Conservation (phyloP, 2,329 filamentous ascomycete species). For the Phyllachora maydis region DNA sequence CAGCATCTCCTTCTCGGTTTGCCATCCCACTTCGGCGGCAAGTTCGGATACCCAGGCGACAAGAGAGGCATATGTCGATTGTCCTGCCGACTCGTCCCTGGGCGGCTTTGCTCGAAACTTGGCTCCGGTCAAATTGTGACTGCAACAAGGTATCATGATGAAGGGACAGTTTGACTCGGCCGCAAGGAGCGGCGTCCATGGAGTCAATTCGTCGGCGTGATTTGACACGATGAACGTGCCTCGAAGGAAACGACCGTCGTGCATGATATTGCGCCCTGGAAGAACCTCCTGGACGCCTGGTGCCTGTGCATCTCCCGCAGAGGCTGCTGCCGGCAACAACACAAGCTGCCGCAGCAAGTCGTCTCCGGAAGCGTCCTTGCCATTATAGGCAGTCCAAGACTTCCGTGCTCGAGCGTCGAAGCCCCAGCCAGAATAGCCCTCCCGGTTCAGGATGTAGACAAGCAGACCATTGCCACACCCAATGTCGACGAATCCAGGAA, state of each 20-base stretch:
- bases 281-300: slow-evolving; percentile 5
- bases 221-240: slow-evolving; percentile 91
- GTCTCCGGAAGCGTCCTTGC: slow-evolving; percentile 4
- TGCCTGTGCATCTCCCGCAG: slow-evolving; percentile 2
- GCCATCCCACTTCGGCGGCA: slow-evolving; percentile 51
- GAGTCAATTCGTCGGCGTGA: slow-evolving; percentile 87
- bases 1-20: slow-evolving; percentile 64
- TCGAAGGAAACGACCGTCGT: slow-evolving; percentile 45
- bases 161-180: slow-evolving; percentile 59
- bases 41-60: slow-evolving; percentile 59
- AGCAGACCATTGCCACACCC: slow-evolving; percentile 90
- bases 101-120: slow-evolving; percentile 46
- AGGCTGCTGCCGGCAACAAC: slow-evolving; percentile 25
- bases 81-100: slow-evolving; percentile 23
- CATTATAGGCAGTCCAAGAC: slow-evolving; percentile 58
- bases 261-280: no score
- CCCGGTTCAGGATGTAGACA: slow-evolving; percentile 58
- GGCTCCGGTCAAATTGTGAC: slow-evolving; percentile 62
- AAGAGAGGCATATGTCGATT: slow-evolving; percentile 65
- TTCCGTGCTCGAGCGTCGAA: slow-evolving; percentile 79
- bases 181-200: slow-evolving; percentile 85
- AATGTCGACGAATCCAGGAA: slow-evolving; percentile 87
- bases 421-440: slow-evolving; percentile 74
- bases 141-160: slow-evolving; percentile 89
- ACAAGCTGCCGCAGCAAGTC: slow-evolving; percentile 22